Conservation (phyloP, 2,329 filamentous ascomycete genomes). For the Chaetomium sp. region DNA sequence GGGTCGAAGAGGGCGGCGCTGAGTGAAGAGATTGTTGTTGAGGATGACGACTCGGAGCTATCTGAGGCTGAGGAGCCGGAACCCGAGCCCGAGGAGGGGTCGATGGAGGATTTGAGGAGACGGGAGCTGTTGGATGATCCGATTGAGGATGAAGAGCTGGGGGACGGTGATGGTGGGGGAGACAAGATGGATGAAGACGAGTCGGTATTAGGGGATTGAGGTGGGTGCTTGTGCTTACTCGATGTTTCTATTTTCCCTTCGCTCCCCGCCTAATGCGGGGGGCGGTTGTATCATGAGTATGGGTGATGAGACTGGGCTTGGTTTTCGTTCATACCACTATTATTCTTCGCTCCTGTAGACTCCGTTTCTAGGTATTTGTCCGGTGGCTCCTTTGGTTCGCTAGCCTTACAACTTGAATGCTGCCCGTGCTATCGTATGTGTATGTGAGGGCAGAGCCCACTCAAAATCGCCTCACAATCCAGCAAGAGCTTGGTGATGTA, state of each 20-base stretch:
- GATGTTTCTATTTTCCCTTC: slow-evolving; percentile 6
- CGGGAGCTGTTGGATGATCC: slow-evolving; percentile 56
- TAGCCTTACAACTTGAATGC: background rate
- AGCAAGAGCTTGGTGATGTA: no score
- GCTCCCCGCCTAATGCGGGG: background rate
- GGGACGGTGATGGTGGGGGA: slow-evolving; percentile 38
- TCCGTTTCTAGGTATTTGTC: background rate
- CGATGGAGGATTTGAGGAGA: slow-evolving; percentile 57
- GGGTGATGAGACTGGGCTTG: slow-evolving; percentile 13
- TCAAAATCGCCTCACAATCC: background rate
- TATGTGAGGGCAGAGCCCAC: background rate
- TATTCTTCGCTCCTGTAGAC: background rate
- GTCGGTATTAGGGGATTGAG: slow-evolving; percentile 49
- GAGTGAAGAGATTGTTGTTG: slow-evolving; percentile 51
- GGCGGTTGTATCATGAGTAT: slow-evolving; percentile 13
- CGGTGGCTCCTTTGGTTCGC: background rate
- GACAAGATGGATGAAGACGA: slow-evolving; percentile 48
- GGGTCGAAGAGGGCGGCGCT: slow-evolving; percentile 42
- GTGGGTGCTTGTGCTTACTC: background rate
- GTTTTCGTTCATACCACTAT: slow-evolving; percentile 6
- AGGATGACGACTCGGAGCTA: slow-evolving; percentile 43
- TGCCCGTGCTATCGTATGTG: background rate
- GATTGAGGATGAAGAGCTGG: slow-evolving; percentile 47
- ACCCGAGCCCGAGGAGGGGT: slow-evolving; percentile 59
- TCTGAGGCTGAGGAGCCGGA: slow-evolving; percentile 33